A percentile compares a stretch with the other conserved stretches of the same genome.
phyloP scores from a whole-genome alignment of 306 rosid species.

The Prunus davidiana region DNA sequence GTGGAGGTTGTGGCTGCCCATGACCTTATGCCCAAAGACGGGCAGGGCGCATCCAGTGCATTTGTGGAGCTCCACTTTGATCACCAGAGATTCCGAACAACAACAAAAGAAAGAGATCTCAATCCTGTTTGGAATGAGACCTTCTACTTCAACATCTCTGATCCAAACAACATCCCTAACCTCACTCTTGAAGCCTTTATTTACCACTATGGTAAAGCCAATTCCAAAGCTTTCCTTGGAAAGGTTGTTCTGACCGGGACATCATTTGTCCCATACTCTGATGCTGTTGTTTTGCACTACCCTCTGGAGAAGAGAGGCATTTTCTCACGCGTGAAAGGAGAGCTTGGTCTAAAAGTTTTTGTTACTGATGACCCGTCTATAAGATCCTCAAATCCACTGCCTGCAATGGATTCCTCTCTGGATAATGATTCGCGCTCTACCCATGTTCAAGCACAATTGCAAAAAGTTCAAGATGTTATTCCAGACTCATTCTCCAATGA shows the following conservation, averaged over 20 bases:
- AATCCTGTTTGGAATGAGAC: constrained; percentile 85
- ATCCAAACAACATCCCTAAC: constrained; percentile 50
- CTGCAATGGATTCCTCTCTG: constrained; percentile 53
- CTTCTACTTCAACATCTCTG: constrained; percentile 77
- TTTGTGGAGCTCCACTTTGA: constrained; percentile 86
- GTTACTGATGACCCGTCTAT: constrained; percentile 66
- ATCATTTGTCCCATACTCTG: constrained; percentile 79
- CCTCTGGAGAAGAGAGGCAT: constrained; percentile 68
- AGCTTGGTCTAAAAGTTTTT: constrained; percentile 89
- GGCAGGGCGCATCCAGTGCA: constrained; percentile 59
- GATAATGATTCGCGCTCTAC: constrained; percentile 18
- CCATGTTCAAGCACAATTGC: constrained; percentile 31
- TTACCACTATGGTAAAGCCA: constrained; percentile 44
- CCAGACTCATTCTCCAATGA: constrained; percentile 37
- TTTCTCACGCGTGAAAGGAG: constrained; percentile 69
- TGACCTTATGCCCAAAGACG: constrained; percentile 81
- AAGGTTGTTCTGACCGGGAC: constrained; percentile 72
- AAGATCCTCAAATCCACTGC: constrained; percentile 67
- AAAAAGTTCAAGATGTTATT: constrained; percentile 31
- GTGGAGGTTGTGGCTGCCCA: constrained; percentile 80
- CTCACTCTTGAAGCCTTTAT: constrained; percentile 63
- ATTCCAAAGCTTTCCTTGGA: constrained; percentile 52
- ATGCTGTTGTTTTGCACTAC: constrained; percentile 78
- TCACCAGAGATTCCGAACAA: constrained; percentile 66
- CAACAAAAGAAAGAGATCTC: constrained; percentile 63